Conservation (phyloP, 139 green algal genomes). For the Chlorella sp. region DNA sequence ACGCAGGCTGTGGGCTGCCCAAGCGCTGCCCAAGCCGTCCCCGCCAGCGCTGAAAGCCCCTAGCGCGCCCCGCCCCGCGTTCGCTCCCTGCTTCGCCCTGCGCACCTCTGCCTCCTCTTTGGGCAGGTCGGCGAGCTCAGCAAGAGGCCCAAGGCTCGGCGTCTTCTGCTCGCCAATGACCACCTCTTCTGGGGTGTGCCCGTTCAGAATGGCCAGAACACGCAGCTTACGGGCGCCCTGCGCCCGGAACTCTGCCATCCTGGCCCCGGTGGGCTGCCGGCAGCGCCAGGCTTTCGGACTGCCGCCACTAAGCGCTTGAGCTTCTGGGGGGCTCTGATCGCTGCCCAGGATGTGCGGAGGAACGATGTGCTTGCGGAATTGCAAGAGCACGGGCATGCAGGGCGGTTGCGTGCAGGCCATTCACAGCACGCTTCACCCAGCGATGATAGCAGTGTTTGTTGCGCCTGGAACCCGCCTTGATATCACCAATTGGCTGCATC, state of each 20-base stretch:
- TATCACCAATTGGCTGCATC: too few species aligned
- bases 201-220: constrained; percentile 22
- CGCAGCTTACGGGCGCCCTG: neutral
- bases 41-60: neutral
- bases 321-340: neutral
- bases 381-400: neutral
- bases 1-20: too few species aligned
- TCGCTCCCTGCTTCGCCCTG: neutral
- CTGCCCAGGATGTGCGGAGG: too few species aligned
- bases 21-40: neutral
- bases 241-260: too few species aligned
- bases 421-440: too few species aligned
- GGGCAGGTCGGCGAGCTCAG: constrained; percentile 30
- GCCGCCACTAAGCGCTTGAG: neutral
- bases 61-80: neutral
- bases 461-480: too few species aligned
- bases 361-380: neutral
- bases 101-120: constrained; percentile 32
- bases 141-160: constrained; percentile 19
- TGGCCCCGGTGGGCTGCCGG: neutral
- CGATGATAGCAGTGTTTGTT: too few species aligned
- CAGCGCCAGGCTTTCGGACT: neutral
- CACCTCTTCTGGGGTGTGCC: neutral
- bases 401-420: neutral
- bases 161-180: neutral